Base-by-base conservation (phyloP, 306 rosid genomes). In the Carpinus viminea region DNA sequence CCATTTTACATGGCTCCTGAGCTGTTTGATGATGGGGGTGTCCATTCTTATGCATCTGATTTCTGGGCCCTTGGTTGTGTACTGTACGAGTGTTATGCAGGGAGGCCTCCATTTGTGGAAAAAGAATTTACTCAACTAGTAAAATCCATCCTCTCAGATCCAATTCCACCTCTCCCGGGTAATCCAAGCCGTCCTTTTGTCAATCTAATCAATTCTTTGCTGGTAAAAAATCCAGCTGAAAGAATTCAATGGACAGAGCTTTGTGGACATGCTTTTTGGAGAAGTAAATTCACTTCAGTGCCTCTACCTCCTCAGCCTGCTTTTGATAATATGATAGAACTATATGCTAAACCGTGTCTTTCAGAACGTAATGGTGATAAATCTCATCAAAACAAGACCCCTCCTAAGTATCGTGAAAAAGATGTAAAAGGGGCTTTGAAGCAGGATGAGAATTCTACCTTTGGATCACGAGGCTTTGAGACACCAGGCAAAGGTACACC, bases 1-100 rank as follows among this genome's bases (percentile, higher is more conserved):
- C 99, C 99, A 50, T 91, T 85, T 81, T 95, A 95, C 83, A 95
- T 95, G 99, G 99, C 99, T 84, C 99, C 99, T 0, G 99, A 95
- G 88, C 90, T 95, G 83, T 95, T 95, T 83, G 97, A 93, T 79
- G 99, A 95, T 34, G 98, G 92, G 50, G 97, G 97, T 68, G 92
- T 91, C 64, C 99, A 91, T 85, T 95, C 99, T 10, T 93, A 82
- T 79, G 98, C 98, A 53, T 93, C 99, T 80, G 99, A 95, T 84
- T 84, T 91, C 65, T 95, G 99, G 99, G 99, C 99, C 76, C 88
- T 95, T 62, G 99, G 99, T 46, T 95, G 99, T 83, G 99, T 93
- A 51, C 84, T 95, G 17, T 95, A 90, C 72, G 99, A 95, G 82
- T 91, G 98, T 78, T 95, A 93, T 85, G 84, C 91, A 31, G 99